phyloP scores from a whole-genome alignment of 768 basidiomycete species.

The Leccinellum luteum region DNA sequence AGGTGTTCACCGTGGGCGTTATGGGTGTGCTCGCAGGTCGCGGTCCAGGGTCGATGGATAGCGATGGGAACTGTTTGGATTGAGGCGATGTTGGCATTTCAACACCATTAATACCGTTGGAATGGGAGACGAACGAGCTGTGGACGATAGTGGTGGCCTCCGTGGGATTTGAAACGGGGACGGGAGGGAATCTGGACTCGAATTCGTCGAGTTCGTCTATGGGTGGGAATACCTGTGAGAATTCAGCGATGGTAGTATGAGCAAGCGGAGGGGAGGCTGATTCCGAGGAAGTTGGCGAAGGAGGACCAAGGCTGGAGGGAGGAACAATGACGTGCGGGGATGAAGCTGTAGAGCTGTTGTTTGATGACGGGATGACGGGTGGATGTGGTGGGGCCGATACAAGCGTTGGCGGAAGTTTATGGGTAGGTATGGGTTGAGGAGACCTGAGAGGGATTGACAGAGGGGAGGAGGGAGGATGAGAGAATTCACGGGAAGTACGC shows the following conservation, averaged over 20 bases:
- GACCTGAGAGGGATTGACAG: constrained; percentile 26
- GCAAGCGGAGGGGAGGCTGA: constrained; percentile 56
- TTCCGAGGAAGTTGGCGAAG: constrained; percentile 69
- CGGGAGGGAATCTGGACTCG: constrained; percentile 46
- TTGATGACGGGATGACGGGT: constrained; percentile 18
- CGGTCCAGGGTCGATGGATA: constrained; percentile 46
- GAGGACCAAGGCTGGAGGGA: constrained; percentile 68
- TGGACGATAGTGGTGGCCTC: constrained; percentile 26
- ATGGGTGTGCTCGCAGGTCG: constrained; percentile 73
- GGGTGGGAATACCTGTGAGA: constrained; percentile 67
- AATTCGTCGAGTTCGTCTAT: constrained; percentile 73
- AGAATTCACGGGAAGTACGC: constrained; percentile 53
- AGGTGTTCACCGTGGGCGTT: constrained; percentile 52
- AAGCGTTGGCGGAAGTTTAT: constrained; percentile 39
- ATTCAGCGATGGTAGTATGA: constrained; percentile 49
- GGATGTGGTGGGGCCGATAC: constrained; percentile 29
- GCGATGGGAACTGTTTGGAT: constrained; percentile 37
- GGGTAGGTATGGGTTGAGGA: constrained; percentile 33
- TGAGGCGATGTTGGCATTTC: constrained; percentile 32
- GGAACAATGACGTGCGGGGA: constrained; percentile 69
- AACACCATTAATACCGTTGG: constrained; percentile 30
- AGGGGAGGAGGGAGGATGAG: constrained; percentile 35
- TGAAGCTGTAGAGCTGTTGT: constrained; percentile 34
- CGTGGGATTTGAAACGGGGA: constrained; percentile 42
- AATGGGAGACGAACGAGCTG: constrained; percentile 22